Base-by-base conservation (phyloP, 139 green algal species). In the Pycnococcus provasolii region DNA sequence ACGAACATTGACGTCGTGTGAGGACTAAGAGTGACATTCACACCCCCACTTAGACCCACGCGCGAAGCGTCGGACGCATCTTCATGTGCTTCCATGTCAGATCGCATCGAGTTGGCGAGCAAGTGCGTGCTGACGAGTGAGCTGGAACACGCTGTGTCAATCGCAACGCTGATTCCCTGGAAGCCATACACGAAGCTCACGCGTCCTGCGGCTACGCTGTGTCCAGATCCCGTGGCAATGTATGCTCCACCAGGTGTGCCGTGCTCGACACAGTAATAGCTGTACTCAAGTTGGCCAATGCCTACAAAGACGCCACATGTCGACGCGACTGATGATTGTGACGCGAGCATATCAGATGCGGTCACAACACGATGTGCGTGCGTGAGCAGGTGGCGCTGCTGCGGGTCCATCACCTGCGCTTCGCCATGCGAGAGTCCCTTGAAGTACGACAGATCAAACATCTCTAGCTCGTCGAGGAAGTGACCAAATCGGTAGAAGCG, bases 121-220 rank as follows among this genome's bases (percentile, higher is more conserved):
- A 89, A 62, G 73, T 94, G 87, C 0, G 84, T 43, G 11, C 76
- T 84, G 15, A 95, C 88, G 11, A 95, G 67, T 7, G 80, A 88
- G n/a, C 79, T 87, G 0, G 85, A 90, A 73, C 86, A 91, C 42
- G 87, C 87, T 42, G 70, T 76, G 45, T 76, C 70, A 42, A 76
- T 42, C 5, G 44, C 37, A n/a, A 76, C 62, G n/a, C 6, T 51
- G 45, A 52, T 51, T 2, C 70, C 70, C 8, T 52, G 58, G 3
- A 68, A 52, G 2, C 61, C 70, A 41, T 66, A 76, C 59, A 47
- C 52, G 52, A 60, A 74, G 9, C 42, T 62, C 3, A 60, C 3
- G 26, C 68, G 60, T n/a, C 68, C 68, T 41, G 46, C 67, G 45
- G 41, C 11, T 26, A 70, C 39, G 50, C 47, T 62, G n/a, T 41